Evolutionary conservation across 768 basidiomycete species (phyloP).

Genomic region (Saitozyma sp.): DNA sequence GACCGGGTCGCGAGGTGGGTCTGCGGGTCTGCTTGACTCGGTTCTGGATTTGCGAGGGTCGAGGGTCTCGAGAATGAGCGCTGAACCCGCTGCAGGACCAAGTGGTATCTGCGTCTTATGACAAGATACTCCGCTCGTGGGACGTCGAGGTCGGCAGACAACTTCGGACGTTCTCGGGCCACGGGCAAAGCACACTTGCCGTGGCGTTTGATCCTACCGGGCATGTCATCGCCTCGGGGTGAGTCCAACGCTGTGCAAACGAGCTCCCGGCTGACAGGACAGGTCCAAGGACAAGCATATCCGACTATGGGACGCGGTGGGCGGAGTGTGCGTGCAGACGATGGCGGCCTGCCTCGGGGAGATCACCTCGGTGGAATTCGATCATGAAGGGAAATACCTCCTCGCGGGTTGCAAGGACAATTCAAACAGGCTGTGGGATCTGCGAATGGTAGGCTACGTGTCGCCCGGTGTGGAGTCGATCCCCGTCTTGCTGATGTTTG

Average conservation of each 20-base stretch:
- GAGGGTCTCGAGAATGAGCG: background rate
- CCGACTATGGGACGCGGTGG: constrained; percentile 49
- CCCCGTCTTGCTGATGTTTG: background rate
- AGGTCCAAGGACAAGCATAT: constrained; percentile 48
- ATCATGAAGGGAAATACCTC: constrained; percentile 41
- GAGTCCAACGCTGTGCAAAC: constrained; percentile 1
- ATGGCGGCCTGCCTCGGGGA: constrained; percentile 47
- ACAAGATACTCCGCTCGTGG: constrained; percentile 46
- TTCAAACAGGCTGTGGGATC: constrained; percentile 49
- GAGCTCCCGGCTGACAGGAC: constrained; percentile 8
- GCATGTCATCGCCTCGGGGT: constrained; percentile 48
- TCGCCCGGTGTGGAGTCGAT: background rate
- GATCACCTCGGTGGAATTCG: constrained; percentile 49
- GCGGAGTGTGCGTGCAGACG: constrained; percentile 44
- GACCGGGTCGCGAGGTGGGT: constrained; percentile 29
- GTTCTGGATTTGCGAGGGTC: too few relatives aligned
- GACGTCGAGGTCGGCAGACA: constrained; percentile 44
- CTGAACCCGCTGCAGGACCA: constrained; percentile 30
- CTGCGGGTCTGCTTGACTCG: too few relatives aligned
- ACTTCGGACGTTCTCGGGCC: constrained; percentile 50
- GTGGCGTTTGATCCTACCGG: constrained; percentile 43
- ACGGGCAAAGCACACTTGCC: constrained; percentile 40
- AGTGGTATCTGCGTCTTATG: constrained; percentile 45
- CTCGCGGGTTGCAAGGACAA: constrained; percentile 50
- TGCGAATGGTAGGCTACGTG: constrained; percentile 43